Percentiles rank a stretch among this genome's conserved stretches.
These are phyloP conservation scores for Boletus speciosus DNA, from an alignment of 768 basidiomycete genomes.

Conservation along the genomic window DNA sequence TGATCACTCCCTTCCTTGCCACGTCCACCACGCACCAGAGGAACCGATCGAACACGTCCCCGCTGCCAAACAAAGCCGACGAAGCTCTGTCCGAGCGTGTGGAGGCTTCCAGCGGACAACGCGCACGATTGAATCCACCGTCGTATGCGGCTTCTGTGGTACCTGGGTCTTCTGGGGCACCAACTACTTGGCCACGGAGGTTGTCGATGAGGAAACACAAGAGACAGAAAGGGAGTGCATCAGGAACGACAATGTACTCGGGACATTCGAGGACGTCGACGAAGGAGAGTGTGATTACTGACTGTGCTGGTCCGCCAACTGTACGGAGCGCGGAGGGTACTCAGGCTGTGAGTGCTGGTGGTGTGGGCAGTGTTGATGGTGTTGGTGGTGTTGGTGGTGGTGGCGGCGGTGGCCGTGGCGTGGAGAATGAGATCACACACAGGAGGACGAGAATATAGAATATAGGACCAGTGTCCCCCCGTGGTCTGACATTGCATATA, in stretches of 20 bases:
- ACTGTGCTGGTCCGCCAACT: background rate
- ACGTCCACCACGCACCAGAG: slow-evolving; percentile 4
- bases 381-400: background rate
- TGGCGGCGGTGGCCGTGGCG: background rate
- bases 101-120: slow-evolving; percentile 2
- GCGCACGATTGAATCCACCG: slow-evolving; percentile 27
- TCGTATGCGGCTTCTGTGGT: slow-evolving; percentile 17
- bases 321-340: background rate
- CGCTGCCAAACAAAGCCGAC: background rate
- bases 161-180: background rate
- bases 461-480: background rate
- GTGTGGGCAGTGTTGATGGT: background rate
- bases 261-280: slow-evolving; percentile 7
- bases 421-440: background rate
- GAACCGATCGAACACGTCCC: background rate
- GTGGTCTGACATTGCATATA: slow-evolving; percentile 3
- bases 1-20: slow-evolving; percentile 24
- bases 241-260: slow-evolving; percentile 11
- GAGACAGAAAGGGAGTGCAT: background rate
- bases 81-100: slow-evolving; percentile 4
- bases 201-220: slow-evolving; percentile 1
- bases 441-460: no score
- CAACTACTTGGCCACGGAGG: background rate
- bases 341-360: background rate
- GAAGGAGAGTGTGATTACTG: background rate